A percentile compares a stretch with the other conserved stretches of the same genome.
Conservation (phyloP, 495 filamentous ascomycete species). For the Podospora bellae-mahoneyi region DNA sequence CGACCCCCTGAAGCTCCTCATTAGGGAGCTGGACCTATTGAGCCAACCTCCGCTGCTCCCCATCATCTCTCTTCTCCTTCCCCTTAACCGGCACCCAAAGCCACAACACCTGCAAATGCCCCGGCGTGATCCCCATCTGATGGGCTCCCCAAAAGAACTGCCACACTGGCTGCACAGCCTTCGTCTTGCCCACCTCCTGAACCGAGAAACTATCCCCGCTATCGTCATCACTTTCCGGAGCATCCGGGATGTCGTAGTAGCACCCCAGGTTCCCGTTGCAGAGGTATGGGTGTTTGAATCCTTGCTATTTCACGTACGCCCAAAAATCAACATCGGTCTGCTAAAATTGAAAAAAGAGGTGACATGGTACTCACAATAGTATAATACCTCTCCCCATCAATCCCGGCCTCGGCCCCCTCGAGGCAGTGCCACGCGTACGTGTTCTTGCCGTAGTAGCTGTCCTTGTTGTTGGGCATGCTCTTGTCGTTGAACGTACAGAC, state of each 20-base stretch:
- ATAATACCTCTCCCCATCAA: conserved; percentile 26
- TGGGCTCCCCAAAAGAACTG: conserved; percentile 34
- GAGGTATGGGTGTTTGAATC: conserved; percentile 32
- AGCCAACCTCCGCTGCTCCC: neutral
- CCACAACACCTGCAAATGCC: conserved; percentile 33
- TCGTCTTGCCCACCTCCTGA: neutral
- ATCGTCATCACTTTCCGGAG: conserved; percentile 9
- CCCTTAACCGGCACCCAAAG: conserved; percentile 26
- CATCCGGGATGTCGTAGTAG: conserved; percentile 31
- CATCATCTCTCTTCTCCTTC: neutral
- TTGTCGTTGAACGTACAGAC: conserved; percentile 35
- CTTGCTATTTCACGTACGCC: conserved; percentile 12
- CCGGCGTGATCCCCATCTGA: conserved; percentile 29
- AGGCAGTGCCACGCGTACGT: conserved; percentile 31
- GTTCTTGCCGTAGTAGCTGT: conserved; percentile 33
- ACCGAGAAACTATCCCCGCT: neutral
- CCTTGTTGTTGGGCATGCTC: conserved; percentile 32
- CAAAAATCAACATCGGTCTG: conserved; percentile 9
- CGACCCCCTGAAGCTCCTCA: too few species aligned
- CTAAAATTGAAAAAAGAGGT: neutral
- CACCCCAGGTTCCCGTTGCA: conserved; percentile 37
- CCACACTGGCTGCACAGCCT: conserved; percentile 28
- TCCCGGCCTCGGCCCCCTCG: neutral
- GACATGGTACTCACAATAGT: conserved; percentile 27
- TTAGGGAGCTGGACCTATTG: neutral